Conservation (phyloP, 2,329 filamentous ascomycete species). For the Claviceps cyperi region DNA sequence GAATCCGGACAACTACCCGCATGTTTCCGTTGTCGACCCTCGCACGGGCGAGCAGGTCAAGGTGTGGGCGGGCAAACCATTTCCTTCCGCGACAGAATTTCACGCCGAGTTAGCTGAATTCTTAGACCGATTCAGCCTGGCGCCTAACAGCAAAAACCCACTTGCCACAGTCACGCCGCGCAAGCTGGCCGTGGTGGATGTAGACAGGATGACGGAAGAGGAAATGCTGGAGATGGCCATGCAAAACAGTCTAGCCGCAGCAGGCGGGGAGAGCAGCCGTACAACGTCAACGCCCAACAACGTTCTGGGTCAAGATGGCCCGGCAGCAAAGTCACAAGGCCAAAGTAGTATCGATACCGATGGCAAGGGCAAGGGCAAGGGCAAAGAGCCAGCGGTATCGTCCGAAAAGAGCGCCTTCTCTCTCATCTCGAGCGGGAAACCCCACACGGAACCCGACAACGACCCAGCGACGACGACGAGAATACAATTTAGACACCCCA, state of each 20-base stretch:
- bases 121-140: slow-evolving; percentile 89
- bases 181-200: slow-evolving; percentile 52
- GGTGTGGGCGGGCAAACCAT: slow-evolving; percentile 76
- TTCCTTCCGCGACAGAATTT: slow-evolving; percentile 65
- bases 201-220: slow-evolving; percentile 86
- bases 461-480: slow-evolving; percentile 62
- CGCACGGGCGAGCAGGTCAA: slow-evolving; percentile 96
- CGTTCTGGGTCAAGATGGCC: slow-evolving; percentile 69
- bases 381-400: slow-evolving; percentile 28
- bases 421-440: slow-evolving; percentile 53
- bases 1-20: slow-evolving; percentile 79
- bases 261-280: slow-evolving; percentile 16
- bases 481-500: slow-evolving; percentile 83
- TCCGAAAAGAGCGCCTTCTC: slow-evolving; percentile 42
- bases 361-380: slow-evolving; percentile 44
- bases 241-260: slow-evolving; percentile 65
- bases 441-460: slow-evolving; percentile 64
- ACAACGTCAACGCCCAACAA: slow-evolving; percentile 35
- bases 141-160: slow-evolving; percentile 79
- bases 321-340: slow-evolving; percentile 58
- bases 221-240: slow-evolving; percentile 94
- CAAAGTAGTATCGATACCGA: slow-evolving; percentile 19
- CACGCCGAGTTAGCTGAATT: slow-evolving; percentile 88
- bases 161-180: slow-evolving; percentile 56
- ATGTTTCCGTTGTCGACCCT: slow-evolving; percentile 91